These are phyloP conservation scores for Nigrospora oryzae DNA, from an alignment of 2,329 filamentous ascomycete genomes.

Conservation along the genomic window DNA sequence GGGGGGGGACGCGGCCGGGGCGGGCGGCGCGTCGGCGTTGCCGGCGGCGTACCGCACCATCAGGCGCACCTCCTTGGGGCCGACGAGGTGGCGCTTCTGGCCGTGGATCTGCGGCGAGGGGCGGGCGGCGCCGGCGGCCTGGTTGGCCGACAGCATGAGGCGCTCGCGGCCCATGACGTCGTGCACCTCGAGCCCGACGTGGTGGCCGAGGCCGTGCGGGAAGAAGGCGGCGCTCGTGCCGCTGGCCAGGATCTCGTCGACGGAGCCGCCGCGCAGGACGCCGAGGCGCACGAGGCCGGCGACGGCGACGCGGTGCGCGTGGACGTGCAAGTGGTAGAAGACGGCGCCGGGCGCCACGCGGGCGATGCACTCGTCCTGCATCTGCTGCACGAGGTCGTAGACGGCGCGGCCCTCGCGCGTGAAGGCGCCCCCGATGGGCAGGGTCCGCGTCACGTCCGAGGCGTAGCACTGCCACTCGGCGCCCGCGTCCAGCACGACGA, in stretches of 20 bases:
- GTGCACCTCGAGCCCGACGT: slow-evolving; percentile 58
- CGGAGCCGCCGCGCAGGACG: slow-evolving; percentile 56
- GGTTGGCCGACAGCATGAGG: slow-evolving; percentile 3
- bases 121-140: neutral
- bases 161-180: slow-evolving; percentile 25
- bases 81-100: neutral
- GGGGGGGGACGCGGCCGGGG: neutral
- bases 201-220: slow-evolving; percentile 57
- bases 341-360: slow-evolving; percentile 59
- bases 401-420: slow-evolving; percentile 43
- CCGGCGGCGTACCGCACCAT: neutral
- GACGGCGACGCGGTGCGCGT: slow-evolving; percentile 65
- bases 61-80: neutral
- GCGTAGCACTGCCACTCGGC: slow-evolving; percentile 82
- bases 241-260: slow-evolving; percentile 40
- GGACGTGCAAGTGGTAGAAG: slow-evolving; percentile 65
- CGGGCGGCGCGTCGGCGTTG: slow-evolving; percentile 7
- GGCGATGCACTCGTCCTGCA: slow-evolving; percentile 70
- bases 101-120: neutral
- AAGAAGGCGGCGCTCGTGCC: slow-evolving; percentile 56
- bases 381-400: slow-evolving; percentile 68
- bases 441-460: slow-evolving; percentile 81
- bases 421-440: slow-evolving; percentile 59
- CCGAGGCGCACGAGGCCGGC: slow-evolving; percentile 63
- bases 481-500: slow-evolving; percentile 80